Conservation (phyloP, 108 stramenopile genomes). For the Nannochloropsis gaditana region DNA sequence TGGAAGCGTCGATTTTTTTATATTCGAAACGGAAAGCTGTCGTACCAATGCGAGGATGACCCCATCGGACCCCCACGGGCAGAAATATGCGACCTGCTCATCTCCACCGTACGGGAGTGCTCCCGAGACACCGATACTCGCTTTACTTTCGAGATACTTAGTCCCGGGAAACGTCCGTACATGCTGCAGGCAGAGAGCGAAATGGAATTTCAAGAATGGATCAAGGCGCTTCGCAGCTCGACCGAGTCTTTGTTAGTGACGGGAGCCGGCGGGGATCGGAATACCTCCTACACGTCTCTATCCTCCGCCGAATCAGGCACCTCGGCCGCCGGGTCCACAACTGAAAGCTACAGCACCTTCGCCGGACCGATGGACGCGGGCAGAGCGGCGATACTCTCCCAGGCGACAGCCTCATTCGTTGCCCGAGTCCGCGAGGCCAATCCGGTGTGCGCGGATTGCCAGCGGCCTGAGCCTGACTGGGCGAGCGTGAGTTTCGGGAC, state of each 20-base stretch:
- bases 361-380: not conserved
- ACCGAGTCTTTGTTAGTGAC: constrained; percentile 5
- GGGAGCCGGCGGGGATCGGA: not conserved
- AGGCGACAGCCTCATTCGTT: not conserved
- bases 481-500: constrained; percentile 54
- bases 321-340: not conserved
- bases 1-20: constrained; percentile 50
- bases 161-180: constrained; percentile 72
- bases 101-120: constrained; percentile 78
- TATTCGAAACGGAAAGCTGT: constrained; percentile 48
- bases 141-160: constrained; percentile 84
- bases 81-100: constrained; percentile 79
- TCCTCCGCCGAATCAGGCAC: not conserved
- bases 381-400: not conserved
- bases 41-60: constrained; percentile 29
- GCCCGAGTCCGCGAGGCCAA: constrained; percentile 34
- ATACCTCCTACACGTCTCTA: not conserved
- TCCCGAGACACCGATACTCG: constrained; percentile 63
- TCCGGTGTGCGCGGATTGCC: constrained; percentile 56
- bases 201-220: constrained; percentile 44
- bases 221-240: not conserved
- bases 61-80: constrained; percentile 52
- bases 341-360: not conserved
- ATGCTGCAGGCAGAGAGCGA: constrained; percentile 77
- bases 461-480: constrained; percentile 51